Percentiles rank a stretch among this genome's conserved stretches.
These are phyloP conservation scores for Wallemia ichthyophaga DNA, from an alignment of 1,284 basidiomycete genomes.

Conservation along the genomic window DNA sequence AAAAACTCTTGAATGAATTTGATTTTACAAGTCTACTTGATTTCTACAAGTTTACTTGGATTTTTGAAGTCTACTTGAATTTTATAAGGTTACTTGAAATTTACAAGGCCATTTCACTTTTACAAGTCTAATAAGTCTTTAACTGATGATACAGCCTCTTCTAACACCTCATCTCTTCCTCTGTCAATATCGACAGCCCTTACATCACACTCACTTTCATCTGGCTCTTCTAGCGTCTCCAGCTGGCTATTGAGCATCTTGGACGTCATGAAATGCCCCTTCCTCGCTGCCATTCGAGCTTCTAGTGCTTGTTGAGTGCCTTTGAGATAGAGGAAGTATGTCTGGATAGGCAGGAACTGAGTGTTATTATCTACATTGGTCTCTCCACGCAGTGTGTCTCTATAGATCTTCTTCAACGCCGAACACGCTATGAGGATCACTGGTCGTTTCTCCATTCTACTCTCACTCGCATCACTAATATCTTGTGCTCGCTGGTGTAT, in stretches of 20 bases:
- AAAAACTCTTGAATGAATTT: too few relatives aligned
- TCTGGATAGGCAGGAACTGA: slow-evolving; percentile 19
- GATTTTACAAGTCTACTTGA: too few relatives aligned
- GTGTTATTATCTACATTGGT: slow-evolving; percentile 7
- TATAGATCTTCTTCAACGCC: slow-evolving; percentile 50
- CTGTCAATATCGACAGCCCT: slow-evolving; percentile 9
- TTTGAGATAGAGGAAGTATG: slow-evolving; percentile 56
- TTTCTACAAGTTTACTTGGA: too few relatives aligned
- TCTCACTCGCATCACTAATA: slow-evolving; percentile 13
- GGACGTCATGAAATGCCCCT: slow-evolving; percentile 68
- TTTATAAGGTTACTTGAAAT: too few relatives aligned
- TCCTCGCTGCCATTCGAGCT: slow-evolving; percentile 35
- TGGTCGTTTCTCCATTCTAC: slow-evolving; percentile 12
- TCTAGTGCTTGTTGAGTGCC: slow-evolving; percentile 32
- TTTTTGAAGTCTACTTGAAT: too few relatives aligned
- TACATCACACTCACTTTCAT: slow-evolving; percentile 28
- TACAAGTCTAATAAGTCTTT: neutral
- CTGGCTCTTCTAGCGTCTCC: slow-evolving; percentile 42
- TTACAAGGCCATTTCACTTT: too few relatives aligned
- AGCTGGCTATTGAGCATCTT: slow-evolving; percentile 65
- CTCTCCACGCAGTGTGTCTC: slow-evolving; percentile 42
- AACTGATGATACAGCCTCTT: neutral
- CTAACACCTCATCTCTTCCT: neutral
- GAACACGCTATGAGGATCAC: slow-evolving; percentile 60
- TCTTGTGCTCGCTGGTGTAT: slow-evolving; percentile 37